These are phyloP conservation scores for Protomyces macrosporus DNA, from an alignment of 1,139 yeast species.

Conservation along the genomic window DNA sequence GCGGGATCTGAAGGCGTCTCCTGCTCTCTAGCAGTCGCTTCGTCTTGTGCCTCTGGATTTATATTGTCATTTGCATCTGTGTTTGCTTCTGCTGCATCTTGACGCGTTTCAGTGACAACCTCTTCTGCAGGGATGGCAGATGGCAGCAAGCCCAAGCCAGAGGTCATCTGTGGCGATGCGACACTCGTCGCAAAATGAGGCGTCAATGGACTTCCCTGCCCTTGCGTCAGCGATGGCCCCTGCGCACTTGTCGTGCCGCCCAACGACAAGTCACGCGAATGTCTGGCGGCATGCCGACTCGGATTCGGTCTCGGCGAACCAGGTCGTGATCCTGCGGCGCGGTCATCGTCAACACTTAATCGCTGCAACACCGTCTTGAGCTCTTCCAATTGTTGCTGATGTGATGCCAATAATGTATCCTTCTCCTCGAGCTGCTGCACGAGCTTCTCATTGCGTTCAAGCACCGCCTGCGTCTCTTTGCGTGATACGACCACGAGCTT, in stretches of 20 bases:
- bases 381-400: conserved; percentile 65
- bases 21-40: no score
- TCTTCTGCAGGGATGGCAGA: background rate
- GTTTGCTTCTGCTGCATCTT: background rate
- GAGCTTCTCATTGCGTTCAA: conserved; percentile 49
- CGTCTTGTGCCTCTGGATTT: no score
- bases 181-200: conserved; percentile 7
- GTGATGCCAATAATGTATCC: conserved; percentile 58
- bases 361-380: conserved; percentile 56
- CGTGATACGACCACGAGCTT: conserved; percentile 66
- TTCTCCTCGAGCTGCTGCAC: conserved; percentile 66
- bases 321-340: conserved; percentile 25
- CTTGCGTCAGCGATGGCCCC: background rate
- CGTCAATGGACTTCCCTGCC: conserved; percentile 11
- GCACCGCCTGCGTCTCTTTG: conserved; percentile 40
- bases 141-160: background rate
- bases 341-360: conserved; percentile 37
- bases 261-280: conserved; percentile 4
- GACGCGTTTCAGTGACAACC: background rate
- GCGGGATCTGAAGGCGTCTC: no score
- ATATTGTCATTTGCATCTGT: background rate
- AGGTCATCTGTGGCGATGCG: background rate
- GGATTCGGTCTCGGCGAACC: conserved; percentile 14
- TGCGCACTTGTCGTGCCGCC: background rate
- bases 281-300: conserved; percentile 1